Base-by-base conservation (phyloP, 352 stramenopile genomes). In the Phytophthora cryptogea region DNA sequence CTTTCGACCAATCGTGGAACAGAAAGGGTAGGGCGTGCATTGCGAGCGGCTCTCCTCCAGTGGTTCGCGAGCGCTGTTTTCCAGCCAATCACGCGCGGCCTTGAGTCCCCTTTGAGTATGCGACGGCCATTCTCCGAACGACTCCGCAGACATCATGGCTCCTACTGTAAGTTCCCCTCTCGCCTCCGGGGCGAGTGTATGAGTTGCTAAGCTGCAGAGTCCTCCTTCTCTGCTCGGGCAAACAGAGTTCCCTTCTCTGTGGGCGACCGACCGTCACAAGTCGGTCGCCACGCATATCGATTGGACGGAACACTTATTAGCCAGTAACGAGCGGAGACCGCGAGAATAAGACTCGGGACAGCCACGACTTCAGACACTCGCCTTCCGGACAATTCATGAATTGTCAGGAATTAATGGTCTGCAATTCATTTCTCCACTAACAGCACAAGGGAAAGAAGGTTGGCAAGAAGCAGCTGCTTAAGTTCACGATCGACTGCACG, bases 401-500 rank as follows among this genome's bases (percentile, higher is more conserved):
- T 40, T 45, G 39, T 63, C 36, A n/a, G n/a, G n/a, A n/a, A n/a
- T n/a, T 47, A 26, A 26, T 28, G 26, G n/a, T 7, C 46, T 55
- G n/a, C n/a, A 30, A 55, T 43, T 14, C 35, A 39, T 41, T 57
- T 26, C 28, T 28, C 6, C 27, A 27, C n/a, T 11, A 6, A 20
- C 63, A 94, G 80, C 78, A 71, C 63, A 94, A 90, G 74, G 77
- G 78, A 61, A 94, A 96, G 83, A 95, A 92, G 78, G 68, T 92
- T 51, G 75, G 79, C 70, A 96, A 96, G 83, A 96, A 96, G 83
- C 70, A 91, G 60, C 54, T 92, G 44, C 79, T 96, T 27, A 97
- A 96, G 86, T 97, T 96, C 78, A 96, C 89, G 52, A 94, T 97
- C 68, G 91, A 97, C 78, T 97, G 90, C 82, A 97, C 89, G 48